Percentiles rank a stretch among this genome's conserved stretches.
These are phyloP conservation scores for Diplodia sapinea DNA, from an alignment of 2,329 filamentous ascomycete species.

Conservation along the genomic window DNA sequence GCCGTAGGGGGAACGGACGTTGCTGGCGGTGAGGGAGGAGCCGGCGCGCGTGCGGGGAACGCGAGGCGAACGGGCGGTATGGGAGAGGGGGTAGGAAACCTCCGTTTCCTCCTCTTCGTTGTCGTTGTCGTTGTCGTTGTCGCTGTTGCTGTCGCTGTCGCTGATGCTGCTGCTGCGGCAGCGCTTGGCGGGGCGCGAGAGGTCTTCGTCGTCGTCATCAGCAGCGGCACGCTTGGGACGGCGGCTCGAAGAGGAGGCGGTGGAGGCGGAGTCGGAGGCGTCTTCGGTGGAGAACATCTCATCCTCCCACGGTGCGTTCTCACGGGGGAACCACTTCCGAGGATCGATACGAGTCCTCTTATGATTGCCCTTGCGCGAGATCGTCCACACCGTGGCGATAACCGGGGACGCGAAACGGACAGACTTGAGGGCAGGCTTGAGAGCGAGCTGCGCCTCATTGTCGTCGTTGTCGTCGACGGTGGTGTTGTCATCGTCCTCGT, in stretches of 20 bases:
- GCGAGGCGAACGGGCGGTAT: background rate
- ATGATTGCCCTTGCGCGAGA: too few species aligned
- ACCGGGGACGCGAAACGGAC: background rate
- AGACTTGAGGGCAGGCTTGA: constrained; percentile 1
- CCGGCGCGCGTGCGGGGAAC: background rate
- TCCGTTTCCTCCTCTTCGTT: background rate
- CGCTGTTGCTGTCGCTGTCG: background rate
- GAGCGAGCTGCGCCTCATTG: background rate
- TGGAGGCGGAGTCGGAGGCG: background rate
- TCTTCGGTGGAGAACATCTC: constrained; percentile 10
- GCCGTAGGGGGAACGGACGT: background rate
- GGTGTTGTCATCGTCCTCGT: background rate
- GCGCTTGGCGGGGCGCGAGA: background rate
- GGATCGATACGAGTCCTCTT: background rate
- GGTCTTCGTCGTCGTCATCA: background rate
- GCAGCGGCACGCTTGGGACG: background rate
- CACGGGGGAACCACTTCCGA: background rate
- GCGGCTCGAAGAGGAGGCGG: background rate
- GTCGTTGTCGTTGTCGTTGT: background rate
- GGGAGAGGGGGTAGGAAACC: background rate
- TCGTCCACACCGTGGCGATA: background rate
- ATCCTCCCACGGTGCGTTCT: constrained; percentile 6
- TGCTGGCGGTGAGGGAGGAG: background rate
- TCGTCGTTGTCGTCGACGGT: background rate
- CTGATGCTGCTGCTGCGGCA: background rate